Evolutionary conservation across 176 grass and related monocot genomes (phyloP), one percentile per base, ranked within the genome.

Genomic region (Aegilops speltoides): DNA sequence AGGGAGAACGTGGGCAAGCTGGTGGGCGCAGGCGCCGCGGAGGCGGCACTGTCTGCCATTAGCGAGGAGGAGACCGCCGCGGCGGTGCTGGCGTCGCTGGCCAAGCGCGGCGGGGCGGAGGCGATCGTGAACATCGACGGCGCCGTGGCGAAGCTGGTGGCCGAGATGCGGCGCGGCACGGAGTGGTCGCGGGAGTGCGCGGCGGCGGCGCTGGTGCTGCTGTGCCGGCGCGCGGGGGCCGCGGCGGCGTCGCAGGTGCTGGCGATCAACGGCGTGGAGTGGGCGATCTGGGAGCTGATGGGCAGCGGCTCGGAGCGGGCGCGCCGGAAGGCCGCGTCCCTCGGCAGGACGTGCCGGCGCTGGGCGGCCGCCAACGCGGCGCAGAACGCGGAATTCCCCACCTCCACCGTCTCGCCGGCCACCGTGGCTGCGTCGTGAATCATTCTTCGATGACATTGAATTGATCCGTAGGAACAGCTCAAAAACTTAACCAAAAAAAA

Each of bases 211-310:
- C 84, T 99, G 80, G 92, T 99, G 68, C 78, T 92, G 63, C 85
- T 99, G 22, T 96, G 97, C 90, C 90, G 97, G 10, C 90, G 90
- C 57, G 68, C 78, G 3, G 90, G 90, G 2, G 63, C 78, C 8
- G 40, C 48, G 6, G 91, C 87, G 5, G 90, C 88, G 52, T 33
- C 90, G 10, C 89, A 94, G 90, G 65, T 99, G 64, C 88, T 91
- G 79, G 89, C 89, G 14, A 60, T 88, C 8, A 57, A 85, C 10
- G 97, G 97, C 48, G 91, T 99, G 68, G 97, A 99, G 63, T 96
- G 94, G 94, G 85, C 90, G 7, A 94, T 99, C 34, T 99, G 97
- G 94, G 94, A 96, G 86, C 81, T 96, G n/a, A 88, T 99, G 97
- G 94, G 92, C 10, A 77, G 64, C 28, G 97, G 97, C 11, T 93